These are phyloP conservation scores for Aegilops speltoides DNA, from an alignment of 176 grass and related monocot species.

Conservation along the genomic window DNA sequence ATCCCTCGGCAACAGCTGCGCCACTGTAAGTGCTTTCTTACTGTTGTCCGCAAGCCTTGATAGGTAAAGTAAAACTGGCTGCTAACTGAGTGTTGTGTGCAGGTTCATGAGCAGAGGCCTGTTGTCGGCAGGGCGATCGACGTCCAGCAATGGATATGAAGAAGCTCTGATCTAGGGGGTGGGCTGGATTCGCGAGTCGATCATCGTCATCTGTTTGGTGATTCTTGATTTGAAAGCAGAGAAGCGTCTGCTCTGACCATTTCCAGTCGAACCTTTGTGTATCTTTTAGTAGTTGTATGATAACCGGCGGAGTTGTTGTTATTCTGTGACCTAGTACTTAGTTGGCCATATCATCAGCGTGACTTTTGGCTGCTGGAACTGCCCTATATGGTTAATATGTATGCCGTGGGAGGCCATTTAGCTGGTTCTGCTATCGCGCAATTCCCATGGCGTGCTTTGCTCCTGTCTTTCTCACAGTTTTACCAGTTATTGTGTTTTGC, in stretches of 20 bases:
- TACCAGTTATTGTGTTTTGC: too few species aligned
- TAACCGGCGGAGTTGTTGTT: constrained; percentile 32
- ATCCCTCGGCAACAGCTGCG: constrained; percentile 51
- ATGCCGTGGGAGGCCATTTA: constrained; percentile 15
- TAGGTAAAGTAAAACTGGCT: neutral
- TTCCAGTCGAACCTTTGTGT: constrained; percentile 31
- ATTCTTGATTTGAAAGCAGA: neutral
- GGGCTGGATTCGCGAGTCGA: constrained; percentile 1
- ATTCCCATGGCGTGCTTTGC: neutral
- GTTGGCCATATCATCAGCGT: constrained; percentile 21
- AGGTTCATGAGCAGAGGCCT: constrained; percentile 72
- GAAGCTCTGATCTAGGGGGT: constrained; percentile 39
- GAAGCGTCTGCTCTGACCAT: neutral
- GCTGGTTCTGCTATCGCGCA: neutral
- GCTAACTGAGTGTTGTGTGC: constrained; percentile 12
- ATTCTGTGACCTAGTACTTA: constrained; percentile 12
- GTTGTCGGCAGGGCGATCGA: constrained; percentile 69
- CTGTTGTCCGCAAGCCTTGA: neutral
- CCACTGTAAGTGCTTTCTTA: constrained; percentile 47
- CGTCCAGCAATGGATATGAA: constrained; percentile 59
- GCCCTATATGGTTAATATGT: constrained; percentile 20
- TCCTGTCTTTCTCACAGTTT: neutral
- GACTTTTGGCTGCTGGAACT: constrained; percentile 23
- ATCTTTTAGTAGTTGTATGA: constrained; percentile 23
- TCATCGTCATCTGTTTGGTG: constrained; percentile 14